These are phyloP conservation scores for Colletotrichum musae DNA, from an alignment of 2,329 filamentous ascomycete species.

Conservation along the genomic window DNA sequence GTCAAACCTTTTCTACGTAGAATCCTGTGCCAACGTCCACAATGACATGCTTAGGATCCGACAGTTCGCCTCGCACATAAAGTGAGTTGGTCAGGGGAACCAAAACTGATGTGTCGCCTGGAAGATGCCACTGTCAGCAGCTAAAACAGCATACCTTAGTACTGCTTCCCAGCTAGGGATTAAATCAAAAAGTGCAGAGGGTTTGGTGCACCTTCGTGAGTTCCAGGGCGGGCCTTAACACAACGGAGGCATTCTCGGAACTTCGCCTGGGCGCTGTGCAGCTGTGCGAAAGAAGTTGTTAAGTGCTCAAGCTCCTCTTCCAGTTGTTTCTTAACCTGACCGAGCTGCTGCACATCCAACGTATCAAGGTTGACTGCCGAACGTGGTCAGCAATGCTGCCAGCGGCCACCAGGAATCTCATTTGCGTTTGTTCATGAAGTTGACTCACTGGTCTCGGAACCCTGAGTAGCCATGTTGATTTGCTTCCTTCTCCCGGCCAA, in stretches of 20 bases:
- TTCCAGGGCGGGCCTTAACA: constrained; percentile 67
- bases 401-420: neutral
- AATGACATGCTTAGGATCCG: constrained; percentile 82
- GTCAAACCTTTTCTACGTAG: constrained; percentile 87
- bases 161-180: neutral
- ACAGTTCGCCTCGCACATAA: constrained; percentile 88
- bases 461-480: constrained; percentile 35
- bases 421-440: neutral
- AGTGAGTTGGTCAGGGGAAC: constrained; percentile 96
- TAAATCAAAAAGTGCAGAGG: neutral
- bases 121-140: constrained; percentile 4
- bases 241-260: constrained; percentile 91
- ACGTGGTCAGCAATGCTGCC: constrained; percentile 8
- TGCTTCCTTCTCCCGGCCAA: neutral
- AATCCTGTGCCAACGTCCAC: constrained; percentile 96
- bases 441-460: constrained; percentile 36
- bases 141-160: neutral
- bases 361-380: constrained; percentile 75
- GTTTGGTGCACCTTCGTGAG: constrained; percentile 48
- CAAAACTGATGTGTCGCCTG: constrained; percentile 71
- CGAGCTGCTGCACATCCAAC: constrained; percentile 88
- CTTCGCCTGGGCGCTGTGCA: constrained; percentile 90
- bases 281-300: constrained; percentile 88
- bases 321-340: constrained; percentile 93
- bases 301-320: constrained; percentile 97